Base-by-base conservation (phyloP, 2,329 filamentous ascomycete genomes). In the Phaeosphaeria sp. region DNA sequence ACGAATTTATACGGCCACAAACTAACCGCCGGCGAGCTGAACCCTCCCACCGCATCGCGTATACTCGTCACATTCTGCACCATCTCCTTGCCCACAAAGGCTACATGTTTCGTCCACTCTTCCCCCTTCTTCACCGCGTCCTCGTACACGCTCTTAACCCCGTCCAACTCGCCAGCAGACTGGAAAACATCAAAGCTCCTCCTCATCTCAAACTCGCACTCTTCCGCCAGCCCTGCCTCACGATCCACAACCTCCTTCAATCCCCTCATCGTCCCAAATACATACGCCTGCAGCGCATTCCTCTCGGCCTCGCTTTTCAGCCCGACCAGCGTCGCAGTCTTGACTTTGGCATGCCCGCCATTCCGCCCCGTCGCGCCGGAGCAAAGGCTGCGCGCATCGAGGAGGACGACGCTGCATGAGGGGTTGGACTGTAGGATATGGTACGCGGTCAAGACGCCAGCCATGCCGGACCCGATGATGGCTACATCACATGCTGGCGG, bases 311-410 rank as follows among this genome's bases (percentile, higher is more conserved):
- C 56, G 2, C 52, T 56, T 15, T 50, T 36, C 2, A 65, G 52
- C 21, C 41, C 39, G 2, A 69, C 62, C 2, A 78, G 69, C 41
- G 72, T 77, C 6, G 75, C 73, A 1, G 84, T 84, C 47, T 80
- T 79, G 2, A 75, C 73, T 15, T 78, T 75, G n/a, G 82, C 82
- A 36, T 82, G 79, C 6, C 78, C 79, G 49, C 79, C 69, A 44
- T 72, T 73, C 1, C 71, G 56, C 1, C 58, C 66, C 1, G 69
- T 73, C 0, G 68, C 68, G 4, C 69, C 69, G 5, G 63, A 66
- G 44, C 69, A 72, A 0, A 71, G 49, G 10, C 62, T 21, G 7
- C 67, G 52, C 21, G 70, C 70, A 46, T 74, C 71, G 2, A 72
- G 44, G 4, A 72, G 52, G 6, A 67, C 20, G n/a, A 72, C 56